phyloP scores from a whole-genome alignment of 805 yeast genomes.

The Candida cerambycidarum region DNA sequence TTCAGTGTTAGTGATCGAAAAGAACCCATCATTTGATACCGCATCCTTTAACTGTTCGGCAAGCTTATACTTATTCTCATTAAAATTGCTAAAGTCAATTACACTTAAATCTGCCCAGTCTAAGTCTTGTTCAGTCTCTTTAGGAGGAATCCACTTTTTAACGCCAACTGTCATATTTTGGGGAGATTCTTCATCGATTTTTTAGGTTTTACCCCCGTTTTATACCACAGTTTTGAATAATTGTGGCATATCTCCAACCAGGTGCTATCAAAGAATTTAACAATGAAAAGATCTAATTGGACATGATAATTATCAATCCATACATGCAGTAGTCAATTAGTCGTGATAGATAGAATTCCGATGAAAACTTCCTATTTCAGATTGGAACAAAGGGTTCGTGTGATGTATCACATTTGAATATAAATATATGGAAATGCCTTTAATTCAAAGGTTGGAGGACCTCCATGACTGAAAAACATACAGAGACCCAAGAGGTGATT shows the following conservation, averaged over 20 bases:
- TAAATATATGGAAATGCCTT: too few relatives aligned
- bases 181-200: too few relatives aligned
- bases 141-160: slow-evolving; percentile 23
- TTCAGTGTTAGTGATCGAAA: slow-evolving; percentile 28
- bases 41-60: slow-evolving; percentile 28
- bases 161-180: slow-evolving; percentile 8
- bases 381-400: too few relatives aligned
- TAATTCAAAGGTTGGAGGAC: background rate
- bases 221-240: background rate
- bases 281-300: too few relatives aligned
- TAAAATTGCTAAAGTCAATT: slow-evolving; percentile 27
- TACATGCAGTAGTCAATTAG: too few relatives aligned
- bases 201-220: background rate
- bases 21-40: slow-evolving; percentile 31
- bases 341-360: too few relatives aligned
- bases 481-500: background rate
- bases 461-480: background rate
- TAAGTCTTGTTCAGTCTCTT: slow-evolving; percentile 24
- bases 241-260: slow-evolving; percentile 2
- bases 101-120: slow-evolving; percentile 33
- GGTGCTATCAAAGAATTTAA: too few relatives aligned
- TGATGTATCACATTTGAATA: too few relatives aligned
- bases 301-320: too few relatives aligned
- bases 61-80: slow-evolving; percentile 24
- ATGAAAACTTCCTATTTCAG: too few relatives aligned